Evolutionary conservation across 371 early-diverging fungal species (phyloP).

Genomic region (Smittium culicis): DNA sequence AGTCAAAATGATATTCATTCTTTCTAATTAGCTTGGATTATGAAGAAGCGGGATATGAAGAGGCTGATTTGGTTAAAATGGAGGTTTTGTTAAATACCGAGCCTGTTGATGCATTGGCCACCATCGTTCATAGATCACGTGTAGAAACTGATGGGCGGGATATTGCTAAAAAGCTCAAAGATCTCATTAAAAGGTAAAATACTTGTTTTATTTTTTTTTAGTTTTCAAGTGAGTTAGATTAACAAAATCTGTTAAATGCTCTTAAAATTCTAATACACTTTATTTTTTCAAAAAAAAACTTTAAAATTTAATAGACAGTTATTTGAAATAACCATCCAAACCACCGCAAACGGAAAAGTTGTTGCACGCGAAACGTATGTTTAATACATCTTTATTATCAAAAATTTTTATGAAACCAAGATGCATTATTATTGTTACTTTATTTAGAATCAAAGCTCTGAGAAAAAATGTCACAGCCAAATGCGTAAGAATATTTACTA

Average conservation of each 20-base stretch:
- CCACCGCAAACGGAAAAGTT: too few species aligned
- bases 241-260: conserved; percentile 12
- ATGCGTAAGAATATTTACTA: too few species aligned
- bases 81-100: conserved; percentile 77
- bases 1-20: conserved; percentile 19
- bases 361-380: too few species aligned
- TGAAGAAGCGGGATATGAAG: conserved; percentile 80
- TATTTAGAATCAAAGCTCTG: too few species aligned
- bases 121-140: conserved; percentile 67
- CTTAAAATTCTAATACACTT: too few species aligned
- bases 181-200: conserved; percentile 45
- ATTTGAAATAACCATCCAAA: too few species aligned
- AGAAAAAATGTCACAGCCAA: too few species aligned
- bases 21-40: conserved; percentile 62
- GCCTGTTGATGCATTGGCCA: conserved; percentile 83
- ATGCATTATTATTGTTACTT: too few species aligned
- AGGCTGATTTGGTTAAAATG: conserved; percentile 86
- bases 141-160: conserved; percentile 60
- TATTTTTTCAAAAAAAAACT: too few species aligned
- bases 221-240: neutral
- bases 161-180: conserved; percentile 65
- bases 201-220: conserved; percentile 1
- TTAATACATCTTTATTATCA: too few species aligned
- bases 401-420: too few species aligned
- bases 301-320: too few species aligned